Base-by-base conservation (phyloP, 768 basidiomycete genomes). In the Leccinum longicurvipes region DNA sequence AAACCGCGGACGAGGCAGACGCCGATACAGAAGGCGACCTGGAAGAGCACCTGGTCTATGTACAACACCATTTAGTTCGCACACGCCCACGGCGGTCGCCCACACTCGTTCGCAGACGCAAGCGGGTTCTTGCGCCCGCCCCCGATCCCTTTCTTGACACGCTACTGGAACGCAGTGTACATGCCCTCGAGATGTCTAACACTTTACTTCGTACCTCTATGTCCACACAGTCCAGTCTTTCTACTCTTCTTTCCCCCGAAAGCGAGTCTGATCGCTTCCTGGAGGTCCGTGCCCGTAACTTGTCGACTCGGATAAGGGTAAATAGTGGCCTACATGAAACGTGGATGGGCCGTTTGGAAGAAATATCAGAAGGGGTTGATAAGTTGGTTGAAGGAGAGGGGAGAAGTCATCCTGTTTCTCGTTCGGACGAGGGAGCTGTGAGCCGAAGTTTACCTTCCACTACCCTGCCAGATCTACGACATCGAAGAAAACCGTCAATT, bases 171-270 rank as follows among this genome's bases (percentile, higher is more conserved):
- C 83, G 91, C 59, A 91, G 89, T 60, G 88, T 93, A 14, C 84
- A 91, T 71, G 91, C 91, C 1, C 77, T 93, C 9, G 91, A 93
- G 67, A 85, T 91, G 78, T 93, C 91, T 5, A 93, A 93, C 55
- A 79, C 84, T 3, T 75, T 93, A 11, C 75, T 93, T 46, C 85
- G 89, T 65, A 84, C 83, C 12, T 87, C 87, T 21, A 85, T 91
- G 62, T 81, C 85, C 39, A 85, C 90, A 1, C 85, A 87, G 59
- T 77, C 84, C 12, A 82, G 74, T 31, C 73, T 79, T 34, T 77
- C 76, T 31, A 72, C 77, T 3, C 72, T 85, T 39, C 69, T 86
- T 28, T 75, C 79, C 23, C 63, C 77, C 15, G 82, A 81, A 54
- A 71, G 70, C 7, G 67, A 74, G 19, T 73, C 72, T 6, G 84